Conservation (phyloP, 352 stramenopile species). For the Pythium sukuiense region DNA sequence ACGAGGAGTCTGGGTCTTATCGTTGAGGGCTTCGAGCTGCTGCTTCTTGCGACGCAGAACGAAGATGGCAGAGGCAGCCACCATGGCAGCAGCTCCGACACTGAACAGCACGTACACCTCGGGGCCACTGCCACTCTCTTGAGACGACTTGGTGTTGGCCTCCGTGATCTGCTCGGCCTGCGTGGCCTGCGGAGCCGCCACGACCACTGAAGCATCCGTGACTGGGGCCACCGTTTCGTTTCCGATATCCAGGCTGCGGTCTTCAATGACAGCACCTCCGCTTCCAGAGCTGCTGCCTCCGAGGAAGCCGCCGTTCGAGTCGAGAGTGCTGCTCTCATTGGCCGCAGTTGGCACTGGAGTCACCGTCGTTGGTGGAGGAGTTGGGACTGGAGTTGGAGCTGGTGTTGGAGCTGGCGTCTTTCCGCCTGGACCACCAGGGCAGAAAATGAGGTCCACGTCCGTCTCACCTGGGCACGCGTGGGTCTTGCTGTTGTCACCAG, state of each 20-base stretch:
- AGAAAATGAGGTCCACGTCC: conserved; percentile 49
- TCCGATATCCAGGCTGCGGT: conserved; percentile 19
- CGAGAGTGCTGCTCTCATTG: conserved; percentile 23
- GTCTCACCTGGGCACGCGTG: conserved; percentile 39
- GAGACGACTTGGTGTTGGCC: conserved; percentile 29
- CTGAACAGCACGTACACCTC: conserved; percentile 40
- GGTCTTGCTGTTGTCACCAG: conserved; percentile 52
- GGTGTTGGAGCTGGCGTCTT: conserved; percentile 32
- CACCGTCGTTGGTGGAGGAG: conserved; percentile 33
- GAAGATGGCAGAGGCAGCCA: conserved; percentile 56
- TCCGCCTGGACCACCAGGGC: conserved; percentile 40
- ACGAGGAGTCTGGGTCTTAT: conserved; percentile 56
- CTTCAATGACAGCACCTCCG: conserved; percentile 3
- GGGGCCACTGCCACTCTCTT: conserved; percentile 4
- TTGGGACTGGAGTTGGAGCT: conserved; percentile 33
- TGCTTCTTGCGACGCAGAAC: conserved; percentile 72
- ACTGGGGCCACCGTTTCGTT: background rate
- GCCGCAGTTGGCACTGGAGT: conserved; percentile 20
- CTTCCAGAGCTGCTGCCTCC: conserved; percentile 15
- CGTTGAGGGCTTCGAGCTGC: conserved; percentile 53
- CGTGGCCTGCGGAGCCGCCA: conserved; percentile 18
- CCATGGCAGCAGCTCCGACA: conserved; percentile 37
- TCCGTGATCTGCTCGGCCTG: conserved; percentile 38
- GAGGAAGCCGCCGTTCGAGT: conserved; percentile 22
- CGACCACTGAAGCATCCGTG: background rate